Conservation (phyloP, 805 yeast species). For the Brettanomyces custersianus region DNA sequence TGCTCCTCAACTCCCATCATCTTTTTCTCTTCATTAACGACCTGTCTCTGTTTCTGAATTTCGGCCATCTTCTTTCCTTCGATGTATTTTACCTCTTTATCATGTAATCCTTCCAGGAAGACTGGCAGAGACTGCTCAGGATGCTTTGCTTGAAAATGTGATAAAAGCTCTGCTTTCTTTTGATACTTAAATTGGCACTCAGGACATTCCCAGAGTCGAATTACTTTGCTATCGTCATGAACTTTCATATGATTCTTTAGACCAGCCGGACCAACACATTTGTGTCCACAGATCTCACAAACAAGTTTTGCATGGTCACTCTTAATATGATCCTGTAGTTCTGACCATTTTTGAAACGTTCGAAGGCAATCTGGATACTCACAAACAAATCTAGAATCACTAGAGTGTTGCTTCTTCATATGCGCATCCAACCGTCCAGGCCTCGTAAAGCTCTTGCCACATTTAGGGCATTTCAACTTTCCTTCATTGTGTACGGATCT, state of each 20-base stretch:
- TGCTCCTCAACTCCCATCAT: background rate
- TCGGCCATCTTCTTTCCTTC: constrained; percentile 3
- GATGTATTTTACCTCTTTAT: background rate
- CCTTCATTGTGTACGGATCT: constrained; percentile 46
- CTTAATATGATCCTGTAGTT: constrained; percentile 61
- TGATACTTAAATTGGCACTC: constrained; percentile 42
- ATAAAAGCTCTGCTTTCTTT: constrained; percentile 46
- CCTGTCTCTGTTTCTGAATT: constrained; percentile 1
- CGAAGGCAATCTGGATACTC: constrained; percentile 51
- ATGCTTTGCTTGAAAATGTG: constrained; percentile 48
- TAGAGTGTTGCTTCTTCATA: constrained; percentile 49
- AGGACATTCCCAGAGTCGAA: constrained; percentile 61
- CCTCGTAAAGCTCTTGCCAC: constrained; percentile 56
- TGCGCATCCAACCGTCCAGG: constrained; percentile 64
- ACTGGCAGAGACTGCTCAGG: constrained; percentile 7
- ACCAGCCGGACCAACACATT: constrained; percentile 66
- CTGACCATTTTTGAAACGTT: constrained; percentile 63
- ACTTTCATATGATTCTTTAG: constrained; percentile 63
- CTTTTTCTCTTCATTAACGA: background rate
- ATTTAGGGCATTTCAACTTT: constrained; percentile 46
- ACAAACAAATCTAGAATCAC: constrained; percentile 46
- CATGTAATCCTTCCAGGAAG: background rate
- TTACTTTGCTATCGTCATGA: constrained; percentile 46
- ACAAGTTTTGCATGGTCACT: constrained; percentile 62
- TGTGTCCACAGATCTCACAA: constrained; percentile 59